A percentile compares a stretch with the other conserved stretches of the same genome.
Conservation (phyloP, 1,284 basidiomycete genomes). For the Xerocomus tenax region DNA sequence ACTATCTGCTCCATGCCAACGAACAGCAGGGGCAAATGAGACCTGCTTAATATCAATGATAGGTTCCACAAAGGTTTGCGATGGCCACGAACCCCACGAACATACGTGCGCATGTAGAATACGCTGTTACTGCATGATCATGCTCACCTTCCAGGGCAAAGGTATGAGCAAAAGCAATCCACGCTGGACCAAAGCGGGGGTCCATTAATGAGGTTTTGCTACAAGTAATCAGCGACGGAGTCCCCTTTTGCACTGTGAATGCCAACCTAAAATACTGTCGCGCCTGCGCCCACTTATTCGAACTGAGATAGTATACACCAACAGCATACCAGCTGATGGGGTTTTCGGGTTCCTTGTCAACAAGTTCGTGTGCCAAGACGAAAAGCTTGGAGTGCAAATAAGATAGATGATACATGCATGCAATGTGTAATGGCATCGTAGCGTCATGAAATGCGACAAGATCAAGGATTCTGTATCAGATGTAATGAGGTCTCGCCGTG, state of each 20-base stretch:
- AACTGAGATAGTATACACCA: slow-evolving; percentile 90
- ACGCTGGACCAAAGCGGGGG: slow-evolving; percentile 89
- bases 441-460: slow-evolving; percentile 75
- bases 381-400: slow-evolving; percentile 89
- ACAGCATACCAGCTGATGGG: slow-evolving; percentile 97
- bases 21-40: slow-evolving; percentile 89
- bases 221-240: slow-evolving; percentile 1
- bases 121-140: slow-evolving; percentile 96
- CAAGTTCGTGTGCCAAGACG: slow-evolving; percentile 91
- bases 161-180: slow-evolving; percentile 96
- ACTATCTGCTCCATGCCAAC: slow-evolving; percentile 98
- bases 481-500: slow-evolving; percentile 1
- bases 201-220: slow-evolving; percentile 97
- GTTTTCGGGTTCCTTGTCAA: slow-evolving; percentile 86
- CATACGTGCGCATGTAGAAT: slow-evolving; percentile 90
- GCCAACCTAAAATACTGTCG: slow-evolving; percentile 84
- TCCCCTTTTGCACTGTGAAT: neutral
- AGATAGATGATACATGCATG: slow-evolving; percentile 93
- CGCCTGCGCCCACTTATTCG: slow-evolving; percentile 80
- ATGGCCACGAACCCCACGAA: slow-evolving; percentile 71
- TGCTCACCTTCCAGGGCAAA: slow-evolving; percentile 96
- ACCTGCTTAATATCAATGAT: slow-evolving; percentile 39
- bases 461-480: slow-evolving; percentile 60
- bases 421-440: slow-evolving; percentile 88
- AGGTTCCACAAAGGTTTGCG: neutral